phyloP scores from a whole-genome alignment of 306 rosid species.

The Purshia tridentata region DNA sequence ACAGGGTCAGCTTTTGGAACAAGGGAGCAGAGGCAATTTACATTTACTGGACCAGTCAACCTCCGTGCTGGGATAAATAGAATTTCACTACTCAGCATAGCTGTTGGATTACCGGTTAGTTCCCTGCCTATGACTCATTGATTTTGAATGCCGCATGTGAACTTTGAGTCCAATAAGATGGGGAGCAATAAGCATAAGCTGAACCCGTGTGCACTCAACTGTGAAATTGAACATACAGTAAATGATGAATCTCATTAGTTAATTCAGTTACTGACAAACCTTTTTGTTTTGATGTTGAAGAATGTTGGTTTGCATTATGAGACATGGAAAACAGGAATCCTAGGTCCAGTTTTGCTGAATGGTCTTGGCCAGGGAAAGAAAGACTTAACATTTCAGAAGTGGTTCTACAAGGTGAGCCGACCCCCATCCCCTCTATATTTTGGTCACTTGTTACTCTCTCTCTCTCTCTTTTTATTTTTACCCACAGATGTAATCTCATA shows the following conservation, averaged over 20 bases:
- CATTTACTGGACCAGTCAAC: slow-evolving; percentile 61
- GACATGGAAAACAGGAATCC: slow-evolving; percentile 75
- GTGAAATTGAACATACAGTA: background rate
- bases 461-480: background rate
- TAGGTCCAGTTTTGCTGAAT: slow-evolving; percentile 67
- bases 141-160: background rate
- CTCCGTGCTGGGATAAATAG: slow-evolving; percentile 71
- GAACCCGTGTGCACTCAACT: too few species aligned
- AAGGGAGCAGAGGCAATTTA: slow-evolving; percentile 60
- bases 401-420: slow-evolving; percentile 81
- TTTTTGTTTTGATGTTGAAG: slow-evolving; percentile 37
- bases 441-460: background rate
- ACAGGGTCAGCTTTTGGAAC: slow-evolving; percentile 88
- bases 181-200: too few species aligned
- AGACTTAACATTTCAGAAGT: slow-evolving; percentile 68
- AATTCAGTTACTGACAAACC: slow-evolving; percentile 9
- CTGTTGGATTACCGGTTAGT: slow-evolving; percentile 90
- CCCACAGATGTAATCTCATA: slow-evolving; percentile 1
- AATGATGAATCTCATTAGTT: background rate
- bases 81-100: slow-evolving; percentile 82
- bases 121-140: slow-evolving; percentile 22
- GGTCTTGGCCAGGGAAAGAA: slow-evolving; percentile 72
- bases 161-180: too few species aligned
- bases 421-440: background rate
- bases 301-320: slow-evolving; percentile 82